These are phyloP conservation scores for Poterioochromonas sp. DNA, from an alignment of 352 stramenopile genomes.

Conservation along the genomic window DNA sequence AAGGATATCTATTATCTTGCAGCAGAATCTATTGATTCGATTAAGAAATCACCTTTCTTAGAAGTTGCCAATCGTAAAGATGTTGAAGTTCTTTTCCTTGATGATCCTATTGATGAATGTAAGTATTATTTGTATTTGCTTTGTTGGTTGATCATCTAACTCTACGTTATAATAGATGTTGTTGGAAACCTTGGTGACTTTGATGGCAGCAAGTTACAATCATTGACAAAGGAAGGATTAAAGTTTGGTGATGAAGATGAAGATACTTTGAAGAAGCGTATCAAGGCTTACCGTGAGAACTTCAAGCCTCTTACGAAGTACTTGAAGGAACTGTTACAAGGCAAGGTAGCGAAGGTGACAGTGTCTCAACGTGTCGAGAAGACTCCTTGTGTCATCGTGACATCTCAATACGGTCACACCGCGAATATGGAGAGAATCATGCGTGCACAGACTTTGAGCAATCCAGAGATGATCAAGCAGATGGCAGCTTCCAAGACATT, in stretches of 20 bases:
- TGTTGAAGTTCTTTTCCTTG: conserved; percentile 96
- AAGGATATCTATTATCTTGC: conserved; percentile 97
- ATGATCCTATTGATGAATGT: conserved; percentile 91
- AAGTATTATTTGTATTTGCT: background rate
- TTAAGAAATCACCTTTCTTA: conserved; percentile 89
- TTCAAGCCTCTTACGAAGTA: conserved; percentile 89
- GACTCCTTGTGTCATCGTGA: conserved; percentile 89
- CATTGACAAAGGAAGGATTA: conserved; percentile 94
- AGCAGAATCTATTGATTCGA: conserved; percentile 73
- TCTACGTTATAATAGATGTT: conserved; percentile 59
- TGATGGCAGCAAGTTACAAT: conserved; percentile 64
- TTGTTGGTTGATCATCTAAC: background rate
- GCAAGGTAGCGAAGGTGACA: conserved; percentile 90
- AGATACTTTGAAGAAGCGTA: conserved; percentile 74
- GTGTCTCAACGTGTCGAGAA: conserved; percentile 86
- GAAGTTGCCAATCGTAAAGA: conserved; percentile 91
- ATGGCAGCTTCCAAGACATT: conserved; percentile 79
- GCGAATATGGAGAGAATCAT: conserved; percentile 99
- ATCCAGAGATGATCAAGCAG: conserved; percentile 50
- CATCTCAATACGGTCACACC: conserved; percentile 85
- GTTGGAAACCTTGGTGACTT: conserved; percentile 83
- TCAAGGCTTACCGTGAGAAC: conserved; percentile 90
- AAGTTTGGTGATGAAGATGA: conserved; percentile 98
- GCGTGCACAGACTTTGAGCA: conserved; percentile 90
- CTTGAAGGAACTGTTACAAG: conserved; percentile 87